Evolutionary conservation across 805 yeast genomes (phyloP).

Genomic region (Metschnikowia amazonensis): DNA sequence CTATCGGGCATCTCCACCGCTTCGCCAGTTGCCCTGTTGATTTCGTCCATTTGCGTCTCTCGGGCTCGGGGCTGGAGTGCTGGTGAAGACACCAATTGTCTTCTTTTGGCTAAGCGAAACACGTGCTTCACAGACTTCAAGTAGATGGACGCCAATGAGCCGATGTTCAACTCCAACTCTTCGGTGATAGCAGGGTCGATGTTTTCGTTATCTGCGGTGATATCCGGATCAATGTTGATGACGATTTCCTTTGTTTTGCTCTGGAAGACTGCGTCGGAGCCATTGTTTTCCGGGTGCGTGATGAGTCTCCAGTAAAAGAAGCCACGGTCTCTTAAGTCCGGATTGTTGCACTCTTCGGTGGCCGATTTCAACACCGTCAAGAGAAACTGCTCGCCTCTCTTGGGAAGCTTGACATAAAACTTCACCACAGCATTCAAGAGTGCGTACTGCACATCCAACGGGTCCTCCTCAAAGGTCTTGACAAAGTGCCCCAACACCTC

Average conservation of each 20-base stretch:
- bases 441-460: slow-evolving; percentile 69
- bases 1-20: slow-evolving; percentile 7
- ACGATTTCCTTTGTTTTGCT: slow-evolving; percentile 46
- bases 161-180: slow-evolving; percentile 78
- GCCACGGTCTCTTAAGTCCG: slow-evolving; percentile 85
- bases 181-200: slow-evolving; percentile 69
- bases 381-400: slow-evolving; percentile 52
- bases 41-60: neutral
- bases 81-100: slow-evolving; percentile 45
- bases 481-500: slow-evolving; percentile 41
- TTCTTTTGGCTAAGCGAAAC: slow-evolving; percentile 60
- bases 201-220: slow-evolving; percentile 62
- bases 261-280: slow-evolving; percentile 40
- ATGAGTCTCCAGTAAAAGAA: slow-evolving; percentile 81
- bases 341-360: slow-evolving; percentile 72
- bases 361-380: slow-evolving; percentile 59
- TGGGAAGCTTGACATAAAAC: slow-evolving; percentile 56
- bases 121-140: slow-evolving; percentile 80
- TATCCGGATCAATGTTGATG: slow-evolving; percentile 56
- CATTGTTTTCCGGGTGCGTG: slow-evolving; percentile 30
- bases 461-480: slow-evolving; percentile 54
- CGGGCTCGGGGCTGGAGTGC: slow-evolving; percentile 29
- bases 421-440: slow-evolving; percentile 72
- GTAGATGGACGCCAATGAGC: slow-evolving; percentile 78
- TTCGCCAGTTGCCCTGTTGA: slow-evolving; percentile 14